Conservation (phyloP, 257 asterid species). For the Scutellaria galericulata region DNA sequence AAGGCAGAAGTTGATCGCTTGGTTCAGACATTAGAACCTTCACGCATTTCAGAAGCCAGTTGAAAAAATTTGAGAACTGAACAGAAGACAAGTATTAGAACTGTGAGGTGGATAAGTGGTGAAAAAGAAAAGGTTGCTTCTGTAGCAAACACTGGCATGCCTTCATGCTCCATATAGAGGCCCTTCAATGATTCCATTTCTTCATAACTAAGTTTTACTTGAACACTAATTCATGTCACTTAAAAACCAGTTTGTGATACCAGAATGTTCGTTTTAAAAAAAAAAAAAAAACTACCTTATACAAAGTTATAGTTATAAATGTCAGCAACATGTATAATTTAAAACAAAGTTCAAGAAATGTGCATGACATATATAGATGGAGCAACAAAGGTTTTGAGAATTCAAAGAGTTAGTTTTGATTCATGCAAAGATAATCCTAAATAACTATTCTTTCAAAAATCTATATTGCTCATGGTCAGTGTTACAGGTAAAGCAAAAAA, state of each 20-base stretch:
- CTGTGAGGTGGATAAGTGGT: slow-evolving; percentile 27
- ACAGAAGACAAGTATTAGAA: slow-evolving; percentile 43
- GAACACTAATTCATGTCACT: background rate
- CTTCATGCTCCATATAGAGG: slow-evolving; percentile 13
- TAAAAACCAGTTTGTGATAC: background rate
- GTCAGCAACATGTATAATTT: background rate
- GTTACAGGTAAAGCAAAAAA: slow-evolving; percentile 23
- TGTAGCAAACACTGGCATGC: slow-evolving; percentile 33
- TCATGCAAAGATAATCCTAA: too few species aligned
- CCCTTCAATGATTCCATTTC: slow-evolving; percentile 13
- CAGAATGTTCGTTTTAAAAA: background rate
- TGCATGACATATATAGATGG: background rate
- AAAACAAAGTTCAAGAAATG: slow-evolving; percentile 2
- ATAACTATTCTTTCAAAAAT: background rate
- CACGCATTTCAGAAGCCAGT: slow-evolving; percentile 93
- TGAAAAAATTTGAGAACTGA: slow-evolving; percentile 97
- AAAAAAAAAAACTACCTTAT: background rate
- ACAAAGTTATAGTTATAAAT: background rate
- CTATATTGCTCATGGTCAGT: slow-evolving; percentile 8
- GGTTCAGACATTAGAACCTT: slow-evolving; percentile 96
- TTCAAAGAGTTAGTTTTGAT: too few species aligned
- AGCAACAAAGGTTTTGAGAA: too few species aligned
- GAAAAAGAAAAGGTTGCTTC: slow-evolving; percentile 22
- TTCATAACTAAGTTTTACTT: slow-evolving; percentile 5
- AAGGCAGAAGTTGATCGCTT: slow-evolving; percentile 85